Evolutionary conservation across 345 rosid species (phyloP), one percentile per base, ranked within the genome.

Genomic region (Brassica carinata): DNA sequence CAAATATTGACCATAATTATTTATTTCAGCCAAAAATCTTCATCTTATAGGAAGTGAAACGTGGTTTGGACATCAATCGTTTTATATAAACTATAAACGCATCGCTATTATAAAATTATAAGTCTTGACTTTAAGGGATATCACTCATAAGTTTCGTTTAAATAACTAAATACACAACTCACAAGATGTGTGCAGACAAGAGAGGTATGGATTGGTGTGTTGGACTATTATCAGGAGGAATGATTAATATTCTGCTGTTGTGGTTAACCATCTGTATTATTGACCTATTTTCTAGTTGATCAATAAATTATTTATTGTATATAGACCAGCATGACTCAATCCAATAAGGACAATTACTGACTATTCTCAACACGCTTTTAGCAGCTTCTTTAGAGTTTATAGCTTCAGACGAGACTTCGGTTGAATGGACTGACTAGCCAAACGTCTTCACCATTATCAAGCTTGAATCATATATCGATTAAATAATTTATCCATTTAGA

Each of bases 191-290:
- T 31, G 40, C 8, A n/a, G 68, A 31, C 68, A 64, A 33, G 68
- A 64, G 43, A 65, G 67, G 59, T 17, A 51, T 71, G 57, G 30
- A 64, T 63, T 27, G 65, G 57, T 64, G 29, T 45, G 64, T 19
- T 45, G 11, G 29, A 29, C 6, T 38, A n/a, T 13, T 61, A 45
- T 17, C 5, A 23, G 31, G 40, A 71, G 43, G 57, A 71, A 78
- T 57, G 23, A 79, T 64, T 72, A 40, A 58, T 40, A 57, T 43
- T 59, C 34, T 71, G 67, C 1, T 78, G 73, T 58, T 73, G 48
- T 73, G 77, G 77, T 58, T 79, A 66, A 73, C 51, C 62, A 73
- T 45, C 73, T 67, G 36, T 58, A 30, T 67, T 45, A 67, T 73
- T 73, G 78, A 79, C 78, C 18, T 59, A 19, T 45, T 55, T 72